Evolutionary conservation across 2,329 filamentous ascomycete genomes (phyloP).

Genomic region (Thermothelomyces thermophilus): DNA sequence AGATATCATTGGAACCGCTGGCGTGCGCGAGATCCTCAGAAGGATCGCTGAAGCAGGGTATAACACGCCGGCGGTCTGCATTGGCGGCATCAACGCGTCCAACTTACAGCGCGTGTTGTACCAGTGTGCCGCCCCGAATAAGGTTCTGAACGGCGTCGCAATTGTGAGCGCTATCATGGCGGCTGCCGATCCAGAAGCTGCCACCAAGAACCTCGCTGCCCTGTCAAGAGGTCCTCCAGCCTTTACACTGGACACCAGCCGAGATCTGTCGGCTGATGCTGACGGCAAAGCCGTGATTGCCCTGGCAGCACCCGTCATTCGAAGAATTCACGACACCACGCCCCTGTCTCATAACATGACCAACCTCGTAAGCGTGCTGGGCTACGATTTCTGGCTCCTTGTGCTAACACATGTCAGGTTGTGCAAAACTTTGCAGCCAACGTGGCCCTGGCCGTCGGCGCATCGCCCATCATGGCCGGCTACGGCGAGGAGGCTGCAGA

Average conservation of each 20-base stretch:
- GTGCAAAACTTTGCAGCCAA: constrained; percentile 95
- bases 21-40: constrained; percentile 59
- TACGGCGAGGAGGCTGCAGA: constrained; percentile 76
- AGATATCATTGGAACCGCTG: constrained; percentile 66
- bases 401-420: constrained; percentile 37
- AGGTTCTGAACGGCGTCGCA: constrained; percentile 71
- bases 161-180: constrained; percentile 85
- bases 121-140: constrained; percentile 52
- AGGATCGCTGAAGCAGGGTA: constrained; percentile 47
- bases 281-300: constrained; percentile 24
- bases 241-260: constrained; percentile 23
- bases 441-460: constrained; percentile 75
- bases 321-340: constrained; percentile 52
- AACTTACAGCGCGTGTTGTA: constrained; percentile 71
- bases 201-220: constrained; percentile 51
- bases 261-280: constrained; percentile 8
- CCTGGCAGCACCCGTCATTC: constrained; percentile 43
- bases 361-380: constrained; percentile 54
- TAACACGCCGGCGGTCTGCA: constrained; percentile 64
- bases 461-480: constrained; percentile 91
- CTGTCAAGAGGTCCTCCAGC: constrained; percentile 43
- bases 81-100: constrained; percentile 75
- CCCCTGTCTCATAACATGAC: constrained; percentile 96
- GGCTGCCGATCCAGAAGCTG: constrained; percentile 57
- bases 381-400: not conserved